Base-by-base conservation (phyloP, 106 monocot genomes). In the Posidonia australis region DNA sequence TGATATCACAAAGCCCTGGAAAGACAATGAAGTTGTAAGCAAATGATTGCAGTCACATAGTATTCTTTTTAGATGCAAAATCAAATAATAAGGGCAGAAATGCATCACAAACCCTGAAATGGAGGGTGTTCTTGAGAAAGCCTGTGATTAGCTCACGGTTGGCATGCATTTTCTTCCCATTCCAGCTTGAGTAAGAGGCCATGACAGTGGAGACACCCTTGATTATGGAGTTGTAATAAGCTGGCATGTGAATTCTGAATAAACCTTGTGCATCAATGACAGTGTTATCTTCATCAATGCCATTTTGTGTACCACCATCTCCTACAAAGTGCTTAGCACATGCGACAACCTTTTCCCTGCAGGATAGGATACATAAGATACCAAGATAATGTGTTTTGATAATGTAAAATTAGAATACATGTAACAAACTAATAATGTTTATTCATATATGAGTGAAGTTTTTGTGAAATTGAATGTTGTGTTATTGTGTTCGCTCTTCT, bases 121-220 rank as follows among this genome's bases (percentile, higher is more conserved):
- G 58, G 21, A 79, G 74, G 25, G 67, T 86, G 71, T 84, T 77
- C 70, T 91, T 91, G 62, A 91, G 91, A 69, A 69, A 79, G 21
- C 73, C 76, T 23, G 91, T 91, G 36, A 91, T 54, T 20, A 91
- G 76, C 56, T 72, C 65, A 63, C 22, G 81, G 64, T 91, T 86
- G 19, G 83, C 74, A 62, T 91, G 91, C 91, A 91, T 91, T 54
- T 91, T 91, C 13, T 74, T 74, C 12, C 91, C 91, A 53, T 91
- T 91, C 91, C 86, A 86, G 54, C 91, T 91, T n/a, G 91, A 86
- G 60, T 81, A 91, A 13, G 86, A 86, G 23, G 77, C 75, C 91
- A 91, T 91, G 2, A 91, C 72, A 6, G 81, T 72, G 21, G 91
- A 76, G 25, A 91, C 81, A 26, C 91, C 86, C 51, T 86, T 81